phyloP scores from a whole-genome alignment of 768 basidiomycete genomes.

The Gautieria morchelliformis region DNA sequence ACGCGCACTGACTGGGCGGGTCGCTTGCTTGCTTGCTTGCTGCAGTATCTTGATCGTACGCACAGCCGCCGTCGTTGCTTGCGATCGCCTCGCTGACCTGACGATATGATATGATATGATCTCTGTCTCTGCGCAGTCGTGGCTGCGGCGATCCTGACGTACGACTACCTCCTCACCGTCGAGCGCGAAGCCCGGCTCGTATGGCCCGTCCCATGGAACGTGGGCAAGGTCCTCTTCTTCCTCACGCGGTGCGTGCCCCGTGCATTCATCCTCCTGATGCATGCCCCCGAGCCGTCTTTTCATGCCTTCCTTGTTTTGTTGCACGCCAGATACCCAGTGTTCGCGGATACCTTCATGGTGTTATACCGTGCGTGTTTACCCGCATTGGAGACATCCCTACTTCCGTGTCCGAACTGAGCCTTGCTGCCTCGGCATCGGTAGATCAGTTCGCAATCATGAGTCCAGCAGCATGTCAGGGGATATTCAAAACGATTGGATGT shows the following conservation, averaged over 20 bases:
- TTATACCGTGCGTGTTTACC: neutral
- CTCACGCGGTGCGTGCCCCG: conserved; percentile 11
- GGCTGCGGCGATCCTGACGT: neutral
- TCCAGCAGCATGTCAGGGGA: neutral
- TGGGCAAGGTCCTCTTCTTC: conserved; percentile 19
- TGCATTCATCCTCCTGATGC: neutral
- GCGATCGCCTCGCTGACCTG: neutral
- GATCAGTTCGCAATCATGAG: neutral
- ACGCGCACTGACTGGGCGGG: neutral
- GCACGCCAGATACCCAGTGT: conserved; percentile 14
- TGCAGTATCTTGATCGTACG: neutral
- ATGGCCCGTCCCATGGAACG: conserved; percentile 16
- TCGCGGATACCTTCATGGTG: conserved; percentile 14
- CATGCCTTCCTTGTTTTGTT: neutral
- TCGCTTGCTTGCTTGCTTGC: too few species aligned
- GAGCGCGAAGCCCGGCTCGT: conserved; percentile 17
- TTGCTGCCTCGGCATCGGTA: neutral
- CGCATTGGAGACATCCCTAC: neutral
- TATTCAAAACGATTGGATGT: conserved; percentile 1
- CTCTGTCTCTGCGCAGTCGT: neutral
- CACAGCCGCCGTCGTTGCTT: neutral
- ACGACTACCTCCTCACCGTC: conserved; percentile 20
- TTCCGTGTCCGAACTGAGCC: too few species aligned
- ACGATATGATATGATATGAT: too few species aligned
- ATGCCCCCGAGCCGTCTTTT: neutral